Conservation (phyloP, 2,329 filamentous ascomycete species). For the Parastagonospora avenae region DNA sequence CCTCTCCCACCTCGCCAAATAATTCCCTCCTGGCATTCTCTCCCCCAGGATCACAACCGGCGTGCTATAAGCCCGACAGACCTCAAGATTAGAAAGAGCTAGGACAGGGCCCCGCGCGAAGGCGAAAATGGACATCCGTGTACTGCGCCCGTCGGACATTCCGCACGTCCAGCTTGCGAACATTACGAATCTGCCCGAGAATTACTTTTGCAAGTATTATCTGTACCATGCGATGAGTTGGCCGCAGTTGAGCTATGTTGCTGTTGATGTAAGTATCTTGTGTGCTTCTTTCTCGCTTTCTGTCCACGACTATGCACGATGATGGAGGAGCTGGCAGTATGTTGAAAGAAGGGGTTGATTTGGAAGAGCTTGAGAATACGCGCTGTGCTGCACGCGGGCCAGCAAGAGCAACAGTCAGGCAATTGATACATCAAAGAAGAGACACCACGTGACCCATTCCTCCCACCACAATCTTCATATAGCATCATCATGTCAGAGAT, state of each 20-base stretch:
- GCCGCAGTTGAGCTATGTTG: constrained; percentile 96
- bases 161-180: constrained; percentile 96
- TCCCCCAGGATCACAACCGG: too few species aligned
- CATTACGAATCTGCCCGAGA: constrained; percentile 98
- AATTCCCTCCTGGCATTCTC: too few species aligned
- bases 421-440: too few species aligned
- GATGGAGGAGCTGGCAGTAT: not conserved
- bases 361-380: not conserved
- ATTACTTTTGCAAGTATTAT: constrained; percentile 99
- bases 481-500: too few species aligned
- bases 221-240: constrained; percentile 98
- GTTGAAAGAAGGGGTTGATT: not conserved
- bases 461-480: too few species aligned
- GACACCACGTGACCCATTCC: not conserved
- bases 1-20: not conserved
- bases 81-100: constrained; percentile 4
- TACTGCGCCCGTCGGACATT: constrained; percentile 81
- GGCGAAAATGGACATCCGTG: constrained; percentile 79
- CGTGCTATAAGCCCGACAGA: not conserved
- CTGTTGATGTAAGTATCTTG: constrained; percentile 69
- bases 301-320: too few species aligned
- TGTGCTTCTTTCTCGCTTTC: too few species aligned
- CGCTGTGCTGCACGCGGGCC: too few species aligned
- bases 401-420: too few species aligned
- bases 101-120: not conserved